These are phyloP conservation scores for Kluyveromyces nonfermentans DNA, from an alignment of 805 yeast genomes.

Conservation along the genomic window DNA sequence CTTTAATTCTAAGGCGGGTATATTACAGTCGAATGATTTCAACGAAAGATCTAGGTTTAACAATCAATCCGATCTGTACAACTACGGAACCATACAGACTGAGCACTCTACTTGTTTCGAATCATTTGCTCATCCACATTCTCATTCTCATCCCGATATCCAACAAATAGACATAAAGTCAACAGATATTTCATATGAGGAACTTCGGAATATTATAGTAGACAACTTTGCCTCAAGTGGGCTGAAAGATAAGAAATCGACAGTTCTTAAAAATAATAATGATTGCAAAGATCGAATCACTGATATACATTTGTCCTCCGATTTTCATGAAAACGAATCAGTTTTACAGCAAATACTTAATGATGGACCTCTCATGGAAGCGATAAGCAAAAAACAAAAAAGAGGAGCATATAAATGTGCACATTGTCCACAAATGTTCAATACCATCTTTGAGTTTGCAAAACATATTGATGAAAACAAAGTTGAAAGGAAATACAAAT, in stretches of 20 bases:
- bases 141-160: not conserved
- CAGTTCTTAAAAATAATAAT: conserved; percentile 3
- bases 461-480: conserved; percentile 36
- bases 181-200: not conserved
- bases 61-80: not conserved
- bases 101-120: not conserved
- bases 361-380: conserved; percentile 23
- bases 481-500: conserved; percentile 34
- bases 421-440: conserved; percentile 36
- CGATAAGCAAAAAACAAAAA: conserved; percentile 29
- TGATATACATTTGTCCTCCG: not conserved
- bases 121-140: not conserved
- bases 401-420: conserved; percentile 39
- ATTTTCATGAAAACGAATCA: not conserved
- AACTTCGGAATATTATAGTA: not conserved
- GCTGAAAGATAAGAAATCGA: conserved; percentile 1
- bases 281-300: conserved; percentile 1
- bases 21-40: not conserved
- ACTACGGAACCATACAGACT: not conserved
- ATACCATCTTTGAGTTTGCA: conserved; percentile 32
- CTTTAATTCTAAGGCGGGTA: not conserved
- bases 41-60: not conserved
- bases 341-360: conserved; percentile 20
- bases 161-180: not conserved
- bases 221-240: not conserved